Evolutionary conservation across 768 basidiomycete species (phyloP).

Genomic region (Termitomyces titanicus): DNA sequence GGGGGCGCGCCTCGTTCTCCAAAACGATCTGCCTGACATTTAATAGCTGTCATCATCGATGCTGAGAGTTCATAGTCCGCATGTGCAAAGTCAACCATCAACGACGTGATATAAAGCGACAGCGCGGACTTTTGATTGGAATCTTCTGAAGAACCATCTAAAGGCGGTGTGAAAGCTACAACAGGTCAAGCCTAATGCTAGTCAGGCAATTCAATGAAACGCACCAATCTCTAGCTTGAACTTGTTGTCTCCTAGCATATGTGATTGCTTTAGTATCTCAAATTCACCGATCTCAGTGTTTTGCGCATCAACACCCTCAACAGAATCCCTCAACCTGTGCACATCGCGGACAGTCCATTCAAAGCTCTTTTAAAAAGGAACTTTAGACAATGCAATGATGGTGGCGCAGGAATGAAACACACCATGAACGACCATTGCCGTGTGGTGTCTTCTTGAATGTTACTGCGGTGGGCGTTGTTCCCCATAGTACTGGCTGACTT

Average conservation of each 20-base stretch:
- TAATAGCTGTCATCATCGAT: constrained; percentile 72
- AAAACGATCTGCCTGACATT: constrained; percentile 53
- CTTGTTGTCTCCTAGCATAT: constrained; percentile 65
- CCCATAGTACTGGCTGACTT: constrained; percentile 24
- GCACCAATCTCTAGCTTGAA: constrained; percentile 69
- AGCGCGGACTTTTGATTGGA: constrained; percentile 36
- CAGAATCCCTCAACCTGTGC: constrained; percentile 49
- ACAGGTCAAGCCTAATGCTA: background rate
- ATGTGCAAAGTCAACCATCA: constrained; percentile 59
- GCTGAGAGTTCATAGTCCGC: constrained; percentile 56
- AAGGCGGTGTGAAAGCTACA: constrained; percentile 21
- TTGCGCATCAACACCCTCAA: constrained; percentile 40
- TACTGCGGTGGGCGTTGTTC: constrained; percentile 10
- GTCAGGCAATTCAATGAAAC: constrained; percentile 10
- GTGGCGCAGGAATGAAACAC: constrained; percentile 15
- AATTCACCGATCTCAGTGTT: constrained; percentile 42
- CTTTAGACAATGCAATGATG: constrained; percentile 1
- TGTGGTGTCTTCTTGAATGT: constrained; percentile 41
- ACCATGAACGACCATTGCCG: constrained; percentile 68
- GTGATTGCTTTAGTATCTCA: constrained; percentile 62
- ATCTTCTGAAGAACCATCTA: constrained; percentile 16
- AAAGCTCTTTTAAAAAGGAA: constrained; percentile 46
- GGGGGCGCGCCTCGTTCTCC: constrained; percentile 63
- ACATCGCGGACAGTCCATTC: constrained; percentile 69
- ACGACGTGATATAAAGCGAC: constrained; percentile 63